These are phyloP conservation scores for Auricularia sp. DNA, from an alignment of 768 basidiomycete species.

Conservation along the genomic window DNA sequence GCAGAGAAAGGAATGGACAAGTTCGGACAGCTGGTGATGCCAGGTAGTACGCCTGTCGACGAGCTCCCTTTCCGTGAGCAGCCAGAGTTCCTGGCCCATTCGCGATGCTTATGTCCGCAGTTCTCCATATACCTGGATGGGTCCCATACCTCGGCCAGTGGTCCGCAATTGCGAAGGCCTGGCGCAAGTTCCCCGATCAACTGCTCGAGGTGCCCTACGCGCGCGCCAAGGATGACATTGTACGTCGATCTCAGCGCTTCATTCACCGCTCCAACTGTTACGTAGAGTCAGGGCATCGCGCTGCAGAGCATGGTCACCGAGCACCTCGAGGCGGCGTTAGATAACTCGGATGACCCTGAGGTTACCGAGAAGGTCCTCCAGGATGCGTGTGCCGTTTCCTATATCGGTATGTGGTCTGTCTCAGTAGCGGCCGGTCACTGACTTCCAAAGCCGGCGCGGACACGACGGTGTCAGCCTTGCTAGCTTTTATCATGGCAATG, in stretches of 20 bases:
- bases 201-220: too few species aligned
- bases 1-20: constrained; percentile 23
- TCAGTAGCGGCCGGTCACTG: neutral
- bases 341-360: neutral
- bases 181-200: too few species aligned
- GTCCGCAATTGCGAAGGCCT: too few species aligned
- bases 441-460: constrained; percentile 4
- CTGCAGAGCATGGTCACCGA: neutral
- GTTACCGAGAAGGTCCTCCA: constrained; percentile 8
- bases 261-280: too few species aligned
- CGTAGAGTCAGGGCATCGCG: neutral
- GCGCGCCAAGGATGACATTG: too few species aligned
- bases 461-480: constrained; percentile 24
- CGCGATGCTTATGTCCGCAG: too few species aligned
- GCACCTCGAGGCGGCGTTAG: neutral
- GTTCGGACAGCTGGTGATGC: constrained; percentile 17
- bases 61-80: constrained; percentile 21
- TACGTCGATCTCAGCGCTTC: too few species aligned
- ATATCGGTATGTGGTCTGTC: constrained; percentile 22
- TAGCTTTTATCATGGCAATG: constrained; percentile 31
- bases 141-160: too few species aligned
- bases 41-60: constrained; percentile 23
- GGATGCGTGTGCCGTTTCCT: constrained; percentile 7
- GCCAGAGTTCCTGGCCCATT: too few species aligned
- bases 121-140: too few species aligned